Conservation (phyloP, 768 basidiomycete genomes). For the Boletus reticuloceps region DNA sequence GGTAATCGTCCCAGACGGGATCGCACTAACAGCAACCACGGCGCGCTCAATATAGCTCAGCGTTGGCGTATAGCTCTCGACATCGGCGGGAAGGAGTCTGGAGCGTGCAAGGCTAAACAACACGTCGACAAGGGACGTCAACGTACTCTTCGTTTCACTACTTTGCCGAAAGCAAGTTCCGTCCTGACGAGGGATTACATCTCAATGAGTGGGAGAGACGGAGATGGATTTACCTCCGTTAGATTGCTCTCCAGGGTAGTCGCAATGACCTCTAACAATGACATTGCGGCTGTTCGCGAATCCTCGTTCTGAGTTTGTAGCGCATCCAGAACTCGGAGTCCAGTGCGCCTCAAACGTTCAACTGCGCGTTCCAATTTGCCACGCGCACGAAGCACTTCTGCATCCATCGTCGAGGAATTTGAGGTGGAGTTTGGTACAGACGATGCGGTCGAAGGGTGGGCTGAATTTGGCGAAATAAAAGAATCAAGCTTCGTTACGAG, state of each 20-base stretch:
- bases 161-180: not conserved
- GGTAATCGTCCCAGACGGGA: conserved; percentile 3
- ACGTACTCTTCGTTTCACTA: conserved; percentile 31
- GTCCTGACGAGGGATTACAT: conserved; percentile 1
- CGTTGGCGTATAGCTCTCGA: conserved; percentile 44
- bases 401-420: not conserved
- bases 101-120: conserved; percentile 53
- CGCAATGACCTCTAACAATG: conserved; percentile 38
- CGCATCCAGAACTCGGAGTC: conserved; percentile 46
- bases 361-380: conserved; percentile 60
- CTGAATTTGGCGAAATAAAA: not conserved
- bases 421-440: not conserved
- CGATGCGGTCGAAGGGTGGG: not conserved
- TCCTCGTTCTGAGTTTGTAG: conserved; percentile 8
- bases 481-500: conserved; percentile 12
- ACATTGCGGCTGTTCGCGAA: conserved; percentile 10
- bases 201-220: not conserved
- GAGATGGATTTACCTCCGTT: conserved; percentile 27
- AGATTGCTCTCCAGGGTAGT: conserved; percentile 31
- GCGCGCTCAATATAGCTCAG: conserved; percentile 50
- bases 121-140: conserved; percentile 52
- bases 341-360: conserved; percentile 55
- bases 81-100: conserved; percentile 38
- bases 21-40: conserved; percentile 21
- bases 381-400: conserved; percentile 32